Conservation (phyloP, 164 flowering plant species). For the Magnolia officinalis region DNA sequence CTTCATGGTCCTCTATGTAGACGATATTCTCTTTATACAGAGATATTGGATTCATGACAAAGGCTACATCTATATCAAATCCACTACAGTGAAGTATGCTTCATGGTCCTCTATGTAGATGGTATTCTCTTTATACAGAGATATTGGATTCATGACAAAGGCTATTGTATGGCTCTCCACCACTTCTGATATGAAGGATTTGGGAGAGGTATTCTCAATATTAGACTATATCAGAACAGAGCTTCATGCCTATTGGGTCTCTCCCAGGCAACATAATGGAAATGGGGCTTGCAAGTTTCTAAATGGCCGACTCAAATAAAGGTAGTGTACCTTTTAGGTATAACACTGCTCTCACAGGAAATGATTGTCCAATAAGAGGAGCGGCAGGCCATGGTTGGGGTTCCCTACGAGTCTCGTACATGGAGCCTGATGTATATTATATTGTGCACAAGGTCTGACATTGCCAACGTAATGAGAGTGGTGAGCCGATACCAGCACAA, state of each 20-base stretch:
- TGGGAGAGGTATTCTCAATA: background rate
- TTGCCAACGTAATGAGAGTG: background rate
- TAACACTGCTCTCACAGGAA: background rate
- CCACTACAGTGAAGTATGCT: background rate
- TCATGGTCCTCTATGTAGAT: background rate
- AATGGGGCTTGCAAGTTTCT: too few species aligned
- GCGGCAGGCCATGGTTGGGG: background rate
- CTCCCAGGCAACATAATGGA: too few species aligned
- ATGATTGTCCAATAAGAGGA: background rate
- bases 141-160: background rate
- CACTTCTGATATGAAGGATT: background rate
- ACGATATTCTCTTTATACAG: background rate
- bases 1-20: background rate
- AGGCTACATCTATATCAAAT: background rate
- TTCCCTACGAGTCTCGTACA: background rate
- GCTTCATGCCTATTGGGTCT: too few species aligned
- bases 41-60: background rate
- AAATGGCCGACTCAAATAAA: background rate
- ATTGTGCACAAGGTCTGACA: background rate
- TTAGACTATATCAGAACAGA: background rate
- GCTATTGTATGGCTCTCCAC: background rate
- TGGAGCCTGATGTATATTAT: background rate
- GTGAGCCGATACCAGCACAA: background rate
- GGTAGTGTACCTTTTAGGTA: background rate
- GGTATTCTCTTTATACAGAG: background rate